Evolutionary conservation across 2,329 filamentous ascomycete genomes (phyloP).

Genomic region (Fusarium stilboides): DNA sequence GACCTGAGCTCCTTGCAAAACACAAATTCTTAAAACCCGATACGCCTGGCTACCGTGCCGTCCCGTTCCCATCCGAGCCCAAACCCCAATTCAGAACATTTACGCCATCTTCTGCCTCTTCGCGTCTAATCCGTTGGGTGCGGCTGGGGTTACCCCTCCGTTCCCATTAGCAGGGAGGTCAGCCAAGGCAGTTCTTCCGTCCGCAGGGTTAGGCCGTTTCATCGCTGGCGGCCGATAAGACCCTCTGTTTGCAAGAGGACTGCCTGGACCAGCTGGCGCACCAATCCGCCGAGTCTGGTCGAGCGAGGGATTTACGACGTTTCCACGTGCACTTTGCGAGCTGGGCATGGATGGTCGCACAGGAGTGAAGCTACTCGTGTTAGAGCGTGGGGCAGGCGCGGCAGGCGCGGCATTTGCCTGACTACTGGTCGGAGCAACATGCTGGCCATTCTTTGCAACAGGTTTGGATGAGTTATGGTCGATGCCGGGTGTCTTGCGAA

Average conservation of each 20-base stretch:
- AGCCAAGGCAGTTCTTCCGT: conserved; percentile 62
- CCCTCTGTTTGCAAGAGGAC: conserved; percentile 71
- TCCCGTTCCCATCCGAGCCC: conserved; percentile 9
- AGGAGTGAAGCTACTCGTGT: conserved; percentile 51
- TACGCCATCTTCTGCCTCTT: conserved; percentile 68
- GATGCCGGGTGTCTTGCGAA: conserved; percentile 89
- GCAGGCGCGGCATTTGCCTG: conserved; percentile 43
- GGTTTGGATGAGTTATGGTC: conserved; percentile 86
- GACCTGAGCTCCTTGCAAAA: conserved; percentile 41
- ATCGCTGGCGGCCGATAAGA: conserved; percentile 73
- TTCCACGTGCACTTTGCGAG: conserved; percentile 55
- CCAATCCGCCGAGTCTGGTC: conserved; percentile 72
- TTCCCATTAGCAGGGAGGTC: conserved; percentile 66
- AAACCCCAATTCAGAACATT: conserved; percentile 13
- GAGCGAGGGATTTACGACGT: conserved; percentile 67
- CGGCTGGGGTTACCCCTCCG: conserved; percentile 38
- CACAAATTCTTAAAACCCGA: conserved; percentile 20
- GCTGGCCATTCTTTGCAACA: conserved; percentile 70
- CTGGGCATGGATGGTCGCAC: conserved; percentile 50
- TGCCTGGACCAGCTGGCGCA: conserved; percentile 67
- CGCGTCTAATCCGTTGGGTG: conserved; percentile 57
- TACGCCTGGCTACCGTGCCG: conserved; percentile 39
- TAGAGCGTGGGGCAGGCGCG: conserved; percentile 31
- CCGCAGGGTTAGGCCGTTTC: conserved; percentile 63
- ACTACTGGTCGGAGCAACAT: conserved; percentile 62